Evolutionary conservation across 106 monocot genomes (phyloP), one percentile per base, ranked within the genome.

Genomic region (Agapanthus africanus): DNA sequence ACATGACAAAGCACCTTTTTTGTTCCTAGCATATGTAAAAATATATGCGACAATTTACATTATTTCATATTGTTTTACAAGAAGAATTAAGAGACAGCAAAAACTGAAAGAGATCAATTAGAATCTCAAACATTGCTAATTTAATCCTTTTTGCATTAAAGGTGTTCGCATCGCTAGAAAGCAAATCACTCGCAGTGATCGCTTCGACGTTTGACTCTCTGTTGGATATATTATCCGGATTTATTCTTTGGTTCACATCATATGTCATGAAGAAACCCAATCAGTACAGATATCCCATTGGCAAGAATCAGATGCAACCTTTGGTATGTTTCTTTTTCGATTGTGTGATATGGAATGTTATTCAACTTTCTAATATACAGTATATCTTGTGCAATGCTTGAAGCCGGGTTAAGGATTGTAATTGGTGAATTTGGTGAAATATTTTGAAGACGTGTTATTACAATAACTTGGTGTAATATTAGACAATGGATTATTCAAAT

Each of bases 231-330:
- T 72, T 94, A 10, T 94, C 94, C 18, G 94, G 94, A 34, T 64
- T 94, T 25, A 94, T 94, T 38, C 81, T 94, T 11, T 88, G 87
- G 85, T 82, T 85, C 37, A 94, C 94, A 13, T 66, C 94, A 6
- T 7, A 81, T 62, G 71, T 85, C 6, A 94, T 94, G 94, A 82
- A 77, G 37, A 90, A 82, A n/a, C 85, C 87, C 8, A 90, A 88
- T 28, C 80, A 73, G 19, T 90, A 90, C 30, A 73, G 35, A 10
- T 90, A 90, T 36, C 94, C 94, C 9, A 88, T 94, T 70, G 94
- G 94, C 6, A 94, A 94, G 75, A 87, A 76, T 41, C 54, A 87
- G 19, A 94, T 94, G 94, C 94, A 94, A 44, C 94, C 94, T n/a
- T 76, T 91, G 75, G 94, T 94, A 76, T 78, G 75, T 66, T 9